Base-by-base conservation (phyloP, 2,329 filamentous ascomycete genomes). In the Aspergillus versicolor region DNA sequence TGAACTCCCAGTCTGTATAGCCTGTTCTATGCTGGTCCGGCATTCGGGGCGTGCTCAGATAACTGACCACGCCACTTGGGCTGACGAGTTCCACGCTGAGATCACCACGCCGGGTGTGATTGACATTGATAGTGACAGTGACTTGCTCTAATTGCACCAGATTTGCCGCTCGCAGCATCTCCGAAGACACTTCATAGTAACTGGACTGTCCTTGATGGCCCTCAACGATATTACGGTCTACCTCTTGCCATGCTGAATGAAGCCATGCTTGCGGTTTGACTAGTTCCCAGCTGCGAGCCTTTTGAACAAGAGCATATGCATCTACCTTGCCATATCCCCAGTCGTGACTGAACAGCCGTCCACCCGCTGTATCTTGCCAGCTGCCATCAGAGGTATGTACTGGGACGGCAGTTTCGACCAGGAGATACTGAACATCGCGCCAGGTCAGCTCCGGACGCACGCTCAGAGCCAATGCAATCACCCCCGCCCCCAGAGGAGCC, bases 271-370 rank as follows among this genome's bases (percentile, higher is more conserved):
- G 94, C 8, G 94, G 93, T 75, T 97, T 97, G 61, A 97, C 92
- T 19, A 88, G 83, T 63, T 91, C 81, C 88, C 91, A 97, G 0
- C 82, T 85, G 78, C 91, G 95, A 55, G 94, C 92, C 54, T 83
- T 85, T 68, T 97, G 88, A 13, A 99, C 90, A 49, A 96, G 84
- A 13, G 84, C 84, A 69, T 88, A 96, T 0, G 89, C 89, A 72
- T 99, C 94, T 38, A 97, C 84, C 77, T 97, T 97, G 69, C 94
- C 94, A 69, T 96, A 99, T 43, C 93, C 94, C 76, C 89, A 99
- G 46, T 91, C 91, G 73, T 99, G 94, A 70, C 92, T 97, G 78
- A 89, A 99, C 67, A 91, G 87, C 74, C 88, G 91, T 63, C 91
- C 93, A 59, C 90, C 87, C 3, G 84, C 81, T 0, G 92, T 96